Evolutionary conservation across 176 grass and related monocot genomes (phyloP).

Genomic region (Lolium perenne): DNA sequence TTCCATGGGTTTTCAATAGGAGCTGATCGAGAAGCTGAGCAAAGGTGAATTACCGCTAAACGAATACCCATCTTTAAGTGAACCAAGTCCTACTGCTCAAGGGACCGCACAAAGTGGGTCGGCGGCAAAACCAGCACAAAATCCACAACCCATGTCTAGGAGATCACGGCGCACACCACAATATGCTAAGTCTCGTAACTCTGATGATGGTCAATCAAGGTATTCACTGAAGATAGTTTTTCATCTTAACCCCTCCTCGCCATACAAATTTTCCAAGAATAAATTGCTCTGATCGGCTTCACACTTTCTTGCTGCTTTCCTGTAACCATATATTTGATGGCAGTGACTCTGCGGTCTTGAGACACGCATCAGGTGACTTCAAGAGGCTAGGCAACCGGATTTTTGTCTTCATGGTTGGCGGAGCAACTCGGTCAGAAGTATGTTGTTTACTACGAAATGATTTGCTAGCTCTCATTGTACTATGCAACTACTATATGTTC

Average conservation of each 20-base stretch:
- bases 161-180: slow-evolving; percentile 79
- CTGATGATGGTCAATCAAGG: slow-evolving; percentile 85
- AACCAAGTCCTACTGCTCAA: slow-evolving; percentile 57
- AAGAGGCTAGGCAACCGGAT: slow-evolving; percentile 94
- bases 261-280: background rate
- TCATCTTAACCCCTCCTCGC: background rate
- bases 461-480: background rate
- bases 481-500: background rate
- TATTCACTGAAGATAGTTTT: slow-evolving; percentile 39
- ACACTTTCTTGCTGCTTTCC: background rate
- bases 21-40: slow-evolving; percentile 77
- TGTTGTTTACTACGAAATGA: background rate
- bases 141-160: slow-evolving; percentile 62
- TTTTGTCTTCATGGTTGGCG: slow-evolving; percentile 92
- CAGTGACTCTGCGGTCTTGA: slow-evolving; percentile 85
- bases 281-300: background rate
- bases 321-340: slow-evolving; percentile 38
- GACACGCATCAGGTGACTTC: slow-evolving; percentile 74
- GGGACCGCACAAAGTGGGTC: slow-evolving; percentile 26
- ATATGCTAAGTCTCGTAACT: slow-evolving; percentile 74
- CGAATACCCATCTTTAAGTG: slow-evolving; percentile 80
- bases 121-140: slow-evolving; percentile 31
- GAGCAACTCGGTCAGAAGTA: slow-evolving; percentile 98
- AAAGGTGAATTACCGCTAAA: slow-evolving; percentile 73
- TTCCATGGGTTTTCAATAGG: slow-evolving; percentile 52